These are phyloP conservation scores for Pholiota conissans DNA, from an alignment of 768 basidiomycete species.

Conservation along the genomic window DNA sequence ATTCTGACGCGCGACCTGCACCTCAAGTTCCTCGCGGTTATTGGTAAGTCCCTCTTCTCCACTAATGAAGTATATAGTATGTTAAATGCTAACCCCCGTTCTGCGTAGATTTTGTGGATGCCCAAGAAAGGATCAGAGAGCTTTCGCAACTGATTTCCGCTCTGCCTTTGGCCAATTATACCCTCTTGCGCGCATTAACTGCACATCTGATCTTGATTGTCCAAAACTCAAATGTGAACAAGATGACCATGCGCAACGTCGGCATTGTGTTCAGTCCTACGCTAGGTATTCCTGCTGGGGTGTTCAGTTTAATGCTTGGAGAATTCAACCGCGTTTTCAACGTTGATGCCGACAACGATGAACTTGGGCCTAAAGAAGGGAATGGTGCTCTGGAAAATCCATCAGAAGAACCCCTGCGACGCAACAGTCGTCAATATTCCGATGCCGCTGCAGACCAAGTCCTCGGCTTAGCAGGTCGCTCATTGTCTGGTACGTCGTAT, in stretches of 20 bases:
- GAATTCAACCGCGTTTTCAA: slow-evolving; percentile 95
- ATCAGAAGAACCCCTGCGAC: slow-evolving; percentile 50
- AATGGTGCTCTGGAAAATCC: slow-evolving; percentile 28
- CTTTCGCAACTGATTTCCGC: slow-evolving; percentile 83
- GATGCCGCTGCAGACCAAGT: slow-evolving; percentile 82
- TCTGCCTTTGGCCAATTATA: slow-evolving; percentile 92
- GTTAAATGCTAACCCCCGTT: slow-evolving; percentile 5
- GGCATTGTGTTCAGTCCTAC: slow-evolving; percentile 99
- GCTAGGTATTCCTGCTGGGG: slow-evolving; percentile 94
- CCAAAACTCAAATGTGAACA: slow-evolving; percentile 86
- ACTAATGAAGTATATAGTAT: slow-evolving; percentile 4
- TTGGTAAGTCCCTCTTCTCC: slow-evolving; percentile 59
- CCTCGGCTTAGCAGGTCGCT: slow-evolving; percentile 75
- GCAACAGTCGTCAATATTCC: slow-evolving; percentile 84
- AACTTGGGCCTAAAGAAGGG: slow-evolving; percentile 25
- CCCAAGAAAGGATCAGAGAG: slow-evolving; percentile 86
- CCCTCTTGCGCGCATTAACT: slow-evolving; percentile 87
- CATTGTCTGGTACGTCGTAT: slow-evolving; percentile 55
- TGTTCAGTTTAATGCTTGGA: slow-evolving; percentile 91
- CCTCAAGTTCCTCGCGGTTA: slow-evolving; percentile 86
- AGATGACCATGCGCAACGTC: slow-evolving; percentile 99
- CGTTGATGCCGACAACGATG: slow-evolving; percentile 53
- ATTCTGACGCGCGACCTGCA: slow-evolving; percentile 93
- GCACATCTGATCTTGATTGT: slow-evolving; percentile 96
- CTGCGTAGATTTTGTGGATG: slow-evolving; percentile 77